phyloP scores from a whole-genome alignment of 2,329 filamentous ascomycete species.

The Verticillium albo-atrum region DNA sequence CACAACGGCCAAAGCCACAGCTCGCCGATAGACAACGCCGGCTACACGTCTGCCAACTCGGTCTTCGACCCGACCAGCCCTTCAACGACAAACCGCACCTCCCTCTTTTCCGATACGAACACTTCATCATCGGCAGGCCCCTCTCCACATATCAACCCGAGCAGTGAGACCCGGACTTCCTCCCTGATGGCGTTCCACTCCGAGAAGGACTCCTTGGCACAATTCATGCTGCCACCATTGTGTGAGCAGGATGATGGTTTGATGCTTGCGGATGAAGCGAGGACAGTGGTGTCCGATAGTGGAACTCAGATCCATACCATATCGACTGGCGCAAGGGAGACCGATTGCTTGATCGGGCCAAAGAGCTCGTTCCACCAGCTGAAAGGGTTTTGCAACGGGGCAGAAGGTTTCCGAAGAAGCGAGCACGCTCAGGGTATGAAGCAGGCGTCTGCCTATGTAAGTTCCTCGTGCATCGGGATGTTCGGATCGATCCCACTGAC shows the following conservation, averaged over 20 bases:
- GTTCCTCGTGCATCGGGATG: constrained; percentile 7
- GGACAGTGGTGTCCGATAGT: not conserved
- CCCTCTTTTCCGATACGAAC: constrained; percentile 4
- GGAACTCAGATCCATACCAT: not conserved
- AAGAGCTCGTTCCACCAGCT: constrained; percentile 29
- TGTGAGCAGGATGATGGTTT: constrained; percentile 6
- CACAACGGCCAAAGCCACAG: not conserved
- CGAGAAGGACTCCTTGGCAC: not conserved
- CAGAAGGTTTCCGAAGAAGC: constrained; percentile 27
- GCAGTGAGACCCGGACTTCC: constrained; percentile 1
- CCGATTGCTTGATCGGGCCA: constrained; percentile 19
- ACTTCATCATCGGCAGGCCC: not conserved
- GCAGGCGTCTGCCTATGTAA: constrained; percentile 14
- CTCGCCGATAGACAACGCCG: not conserved
- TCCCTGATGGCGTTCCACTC: constrained; percentile 1
- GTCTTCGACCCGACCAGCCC: constrained; percentile 4
- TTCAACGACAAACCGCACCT: constrained; percentile 7
- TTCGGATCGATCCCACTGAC: not conserved
- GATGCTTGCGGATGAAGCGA: constrained; percentile 8
- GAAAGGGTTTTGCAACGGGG: constrained; percentile 33
- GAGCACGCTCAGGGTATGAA: constrained; percentile 31
- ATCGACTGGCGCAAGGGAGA: constrained; percentile 1
- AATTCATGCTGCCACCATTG: not conserved
- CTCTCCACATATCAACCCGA: not conserved
- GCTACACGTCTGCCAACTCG: not conserved